Percentiles rank a stretch among this genome's conserved stretches.
Evolutionary conservation across 2,329 filamentous ascomycete species (phyloP).

Genomic region (Epichloe sibirici): DNA sequence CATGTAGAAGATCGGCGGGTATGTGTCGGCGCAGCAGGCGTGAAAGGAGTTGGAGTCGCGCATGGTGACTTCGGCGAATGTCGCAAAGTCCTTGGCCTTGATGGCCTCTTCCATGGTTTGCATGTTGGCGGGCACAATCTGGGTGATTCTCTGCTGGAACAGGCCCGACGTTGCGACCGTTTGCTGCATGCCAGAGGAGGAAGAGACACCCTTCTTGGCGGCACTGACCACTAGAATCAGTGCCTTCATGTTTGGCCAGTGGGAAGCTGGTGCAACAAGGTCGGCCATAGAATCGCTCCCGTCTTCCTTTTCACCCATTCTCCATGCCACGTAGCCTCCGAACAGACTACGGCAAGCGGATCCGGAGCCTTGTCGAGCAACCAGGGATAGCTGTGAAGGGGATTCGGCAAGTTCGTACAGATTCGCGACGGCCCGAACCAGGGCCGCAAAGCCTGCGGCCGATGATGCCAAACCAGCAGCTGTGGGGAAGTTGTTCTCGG

Average conservation of each 20-base stretch:
- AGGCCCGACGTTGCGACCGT: constrained; percentile 86
- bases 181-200: constrained; percentile 91
- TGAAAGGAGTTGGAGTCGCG: constrained; percentile 96
- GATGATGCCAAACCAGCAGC: constrained; percentile 77
- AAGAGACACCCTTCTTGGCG: constrained; percentile 90
- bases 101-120: constrained; percentile 74
- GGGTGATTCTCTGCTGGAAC: constrained; percentile 62
- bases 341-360: constrained; percentile 90
- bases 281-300: constrained; percentile 81
- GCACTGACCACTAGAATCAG: constrained; percentile 84
- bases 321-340: constrained; percentile 93
- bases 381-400: constrained; percentile 71
- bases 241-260: constrained; percentile 94
- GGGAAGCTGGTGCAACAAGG: constrained; percentile 72
- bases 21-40: constrained; percentile 85
- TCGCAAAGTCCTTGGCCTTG: constrained; percentile 63
- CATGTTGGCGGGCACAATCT: constrained; percentile 78
- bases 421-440: constrained; percentile 78
- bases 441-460: constrained; percentile 55
- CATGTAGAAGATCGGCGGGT: constrained; percentile 97
- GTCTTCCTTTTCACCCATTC: constrained; percentile 62
- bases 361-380: constrained; percentile 87
- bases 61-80: constrained; percentile 88
- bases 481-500: constrained; percentile 98
- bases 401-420: constrained; percentile 76